Evolutionary conservation across 2,329 filamentous ascomycete species (phyloP).

Genomic region (Penicillium janthinellum): DNA sequence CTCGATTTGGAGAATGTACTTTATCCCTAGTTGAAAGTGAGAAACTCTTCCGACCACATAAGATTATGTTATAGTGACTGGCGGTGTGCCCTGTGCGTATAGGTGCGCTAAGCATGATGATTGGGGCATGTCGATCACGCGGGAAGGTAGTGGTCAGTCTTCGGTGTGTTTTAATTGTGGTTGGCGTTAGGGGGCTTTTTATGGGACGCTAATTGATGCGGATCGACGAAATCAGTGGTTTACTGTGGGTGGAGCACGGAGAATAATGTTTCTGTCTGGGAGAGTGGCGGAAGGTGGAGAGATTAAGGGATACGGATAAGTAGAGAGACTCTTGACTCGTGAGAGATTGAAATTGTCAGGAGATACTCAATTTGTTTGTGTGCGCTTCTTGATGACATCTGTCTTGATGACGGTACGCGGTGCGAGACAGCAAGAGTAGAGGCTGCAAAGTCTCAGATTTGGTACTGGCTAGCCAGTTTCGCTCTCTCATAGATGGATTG

Average conservation of each 20-base stretch:
- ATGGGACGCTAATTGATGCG: not conserved
- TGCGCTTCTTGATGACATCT: too few relatives aligned
- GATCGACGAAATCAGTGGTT: constrained; percentile 7
- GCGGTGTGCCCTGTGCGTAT: not conserved
- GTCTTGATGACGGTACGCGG: too few relatives aligned
- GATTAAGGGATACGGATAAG: not conserved
- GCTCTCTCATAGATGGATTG: not conserved
- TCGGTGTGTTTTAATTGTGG: not conserved
- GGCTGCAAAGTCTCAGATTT: too few relatives aligned
- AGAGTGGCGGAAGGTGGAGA: not conserved
- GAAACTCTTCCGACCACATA: too few relatives aligned
- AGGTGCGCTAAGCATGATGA: not conserved
- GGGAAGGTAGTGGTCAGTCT: constrained; percentile 16
- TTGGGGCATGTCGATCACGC: constrained; percentile 26
- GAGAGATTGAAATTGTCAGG: not conserved
- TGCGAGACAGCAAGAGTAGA: too few relatives aligned
- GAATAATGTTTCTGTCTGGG: not conserved
- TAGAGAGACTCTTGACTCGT: not conserved
- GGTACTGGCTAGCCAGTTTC: too few relatives aligned
- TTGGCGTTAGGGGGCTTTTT: not conserved
- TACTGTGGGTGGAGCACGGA: not conserved
- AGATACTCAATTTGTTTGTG: not conserved
- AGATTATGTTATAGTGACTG: not conserved
- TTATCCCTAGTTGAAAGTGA: too few relatives aligned
- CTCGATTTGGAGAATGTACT: not conserved